Evolutionary conservation across 495 filamentous ascomycete genomes (phyloP), one percentile per base, ranked within the genome.

Genomic region (Neurospora sp.): DNA sequence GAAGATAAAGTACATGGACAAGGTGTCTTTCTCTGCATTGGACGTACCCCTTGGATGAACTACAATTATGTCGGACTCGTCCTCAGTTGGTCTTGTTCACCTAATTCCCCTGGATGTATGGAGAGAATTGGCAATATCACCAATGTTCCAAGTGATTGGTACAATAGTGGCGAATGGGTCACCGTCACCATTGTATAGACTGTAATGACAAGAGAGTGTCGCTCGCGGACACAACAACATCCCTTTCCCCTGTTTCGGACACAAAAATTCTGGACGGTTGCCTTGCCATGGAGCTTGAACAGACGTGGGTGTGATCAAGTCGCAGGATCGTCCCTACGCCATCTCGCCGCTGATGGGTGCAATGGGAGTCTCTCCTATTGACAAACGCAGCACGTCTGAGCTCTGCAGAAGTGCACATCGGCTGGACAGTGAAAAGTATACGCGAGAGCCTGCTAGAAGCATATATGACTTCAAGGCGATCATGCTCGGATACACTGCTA

Each of bases 161-260:
- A 59, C 48, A 2, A 59, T 59, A 27, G 48, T 59, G 48, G 48
- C 5, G 48, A 59, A 59, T 59, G 20, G 20, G 48, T 20, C 2
- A 59, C 48, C 5, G 20, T 59, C 20, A 59, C 4, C 48, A 59
- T 59, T 27, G 48, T 59, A 27, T 59, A 59, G 48, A 27, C 48
- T 18, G 12, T 5, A 40, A 37, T 37, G 22, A 4, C 12, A 35
- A 65, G 31, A 59, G 78, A 0, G 68, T 3, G 40, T 12, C 48
- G 38, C 71, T 76, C 73, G 73, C 77, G 3, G 69, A 61, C 44
- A 82, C 78, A 70, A 88, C 89, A 11, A 86, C 91, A 82, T 35
- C 27, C 27, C 27, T 31, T 42, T 42, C 40, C 40, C 40, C 40
- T 42, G 40, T 16, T 42, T 42, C 40, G 14, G 14, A 42, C 40